These are phyloP conservation scores for Cryptococcus depauperatus DNA, from an alignment of 1,284 basidiomycete species.

Conservation along the genomic window DNA sequence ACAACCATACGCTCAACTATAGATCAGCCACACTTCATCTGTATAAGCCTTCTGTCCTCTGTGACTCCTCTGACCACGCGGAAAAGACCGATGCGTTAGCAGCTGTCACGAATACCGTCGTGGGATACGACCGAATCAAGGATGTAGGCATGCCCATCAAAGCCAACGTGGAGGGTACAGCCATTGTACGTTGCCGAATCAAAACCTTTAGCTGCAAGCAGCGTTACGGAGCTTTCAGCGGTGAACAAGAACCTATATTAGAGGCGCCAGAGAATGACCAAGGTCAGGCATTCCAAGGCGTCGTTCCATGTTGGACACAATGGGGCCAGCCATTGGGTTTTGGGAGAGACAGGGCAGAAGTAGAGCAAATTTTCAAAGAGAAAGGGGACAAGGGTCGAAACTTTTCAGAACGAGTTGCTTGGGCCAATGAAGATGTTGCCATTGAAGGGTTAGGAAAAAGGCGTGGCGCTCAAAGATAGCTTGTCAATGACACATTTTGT, in stretches of 20 bases:
- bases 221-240: slow-evolving; percentile 15
- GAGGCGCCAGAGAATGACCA: slow-evolving; percentile 8
- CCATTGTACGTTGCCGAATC: slow-evolving; percentile 15
- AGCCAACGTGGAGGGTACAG: slow-evolving; percentile 9
- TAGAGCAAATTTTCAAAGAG: slow-evolving; percentile 8
- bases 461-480: no score
- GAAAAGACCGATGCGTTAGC: slow-evolving; percentile 15
- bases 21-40: slow-evolving; percentile 21
- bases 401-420: slow-evolving; percentile 14
- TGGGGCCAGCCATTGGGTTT: slow-evolving; percentile 16
- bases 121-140: slow-evolving; percentile 11
- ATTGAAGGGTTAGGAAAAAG: slow-evolving; percentile 18
- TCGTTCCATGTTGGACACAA: slow-evolving; percentile 22
- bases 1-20: slow-evolving; percentile 22
- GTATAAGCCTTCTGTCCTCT: slow-evolving; percentile 6
- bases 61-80: slow-evolving; percentile 8
- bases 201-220: slow-evolving; percentile 17
- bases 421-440: slow-evolving; percentile 11
- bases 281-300: slow-evolving; percentile 14
- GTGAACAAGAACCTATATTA: slow-evolving; percentile 10
- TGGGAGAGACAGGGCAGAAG: slow-evolving; percentile 12
- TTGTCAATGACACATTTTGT: slow-evolving; percentile 5
- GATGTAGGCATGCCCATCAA: slow-evolving; percentile 13
- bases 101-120: slow-evolving; percentile 11
- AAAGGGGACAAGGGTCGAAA: slow-evolving; percentile 1